These are phyloP conservation scores for Debaryomyces castellii DNA, from an alignment of 805 yeast species.

Conservation along the genomic window DNA sequence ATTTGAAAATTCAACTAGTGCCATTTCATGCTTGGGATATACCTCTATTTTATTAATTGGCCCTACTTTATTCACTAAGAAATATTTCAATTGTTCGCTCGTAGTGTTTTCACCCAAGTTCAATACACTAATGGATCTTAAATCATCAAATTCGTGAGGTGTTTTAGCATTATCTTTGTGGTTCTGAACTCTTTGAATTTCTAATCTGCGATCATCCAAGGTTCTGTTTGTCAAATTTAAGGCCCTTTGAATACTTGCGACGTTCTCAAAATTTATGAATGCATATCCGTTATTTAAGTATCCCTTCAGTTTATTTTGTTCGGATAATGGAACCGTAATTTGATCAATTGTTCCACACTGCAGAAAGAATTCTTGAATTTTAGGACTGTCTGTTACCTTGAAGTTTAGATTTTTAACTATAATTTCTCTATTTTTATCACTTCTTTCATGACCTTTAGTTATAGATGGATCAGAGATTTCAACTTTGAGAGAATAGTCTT, in stretches of 20 bases:
- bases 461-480: constrained; percentile 58
- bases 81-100: constrained; percentile 27
- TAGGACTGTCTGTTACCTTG: constrained; percentile 34
- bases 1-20: constrained; percentile 47
- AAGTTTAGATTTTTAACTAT: constrained; percentile 55
- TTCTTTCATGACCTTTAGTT: constrained; percentile 37
- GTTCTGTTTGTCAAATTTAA: constrained; percentile 38
- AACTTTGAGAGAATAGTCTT: constrained; percentile 46
- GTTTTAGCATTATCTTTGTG: not conserved
- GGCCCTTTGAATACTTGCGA: constrained; percentile 49
- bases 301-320: constrained; percentile 27
- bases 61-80: constrained; percentile 29
- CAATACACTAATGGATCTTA: constrained; percentile 17
- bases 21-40: constrained; percentile 46
- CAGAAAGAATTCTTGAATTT: constrained; percentile 41
- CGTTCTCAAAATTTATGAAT: constrained; percentile 50
- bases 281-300: constrained; percentile 62
- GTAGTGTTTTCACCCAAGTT: constrained; percentile 36
- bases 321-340: constrained; percentile 47
- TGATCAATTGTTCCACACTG: constrained; percentile 54
- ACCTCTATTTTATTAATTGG: constrained; percentile 43
- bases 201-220: constrained; percentile 47
- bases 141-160: constrained; percentile 16
- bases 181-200: constrained; percentile 31
- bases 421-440: constrained; percentile 57